Conservation (phyloP, 2,329 filamentous ascomycete genomes). For the Sclerotinia borealis region DNA sequence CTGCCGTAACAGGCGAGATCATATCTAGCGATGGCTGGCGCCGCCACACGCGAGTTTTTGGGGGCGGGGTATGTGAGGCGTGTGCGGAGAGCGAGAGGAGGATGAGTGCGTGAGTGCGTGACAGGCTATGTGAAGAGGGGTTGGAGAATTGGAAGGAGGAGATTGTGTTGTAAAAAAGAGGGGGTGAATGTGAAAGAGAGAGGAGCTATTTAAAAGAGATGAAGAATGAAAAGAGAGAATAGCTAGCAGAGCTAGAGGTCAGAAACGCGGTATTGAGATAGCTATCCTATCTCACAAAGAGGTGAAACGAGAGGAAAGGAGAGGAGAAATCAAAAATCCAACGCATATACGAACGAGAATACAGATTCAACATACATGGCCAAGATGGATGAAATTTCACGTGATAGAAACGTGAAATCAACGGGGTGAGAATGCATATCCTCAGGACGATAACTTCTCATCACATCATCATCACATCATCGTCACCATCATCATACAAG, state of each 20-base stretch:
- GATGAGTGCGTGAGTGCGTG: conserved; percentile 21
- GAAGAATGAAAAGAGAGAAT: not conserved
- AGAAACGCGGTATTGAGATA: not conserved
- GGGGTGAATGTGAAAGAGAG: too few species aligned
- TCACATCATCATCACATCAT: not conserved
- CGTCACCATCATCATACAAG: not conserved
- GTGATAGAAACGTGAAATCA: not conserved
- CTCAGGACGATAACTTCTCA: not conserved
- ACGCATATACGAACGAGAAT: too few species aligned
- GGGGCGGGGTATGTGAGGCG: conserved; percentile 29
- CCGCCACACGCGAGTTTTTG: conserved; percentile 30
- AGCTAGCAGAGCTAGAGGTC: not conserved
- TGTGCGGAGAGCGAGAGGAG: conserved; percentile 27
- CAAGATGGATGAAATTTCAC: not conserved
- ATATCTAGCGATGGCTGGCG: conserved; percentile 26
- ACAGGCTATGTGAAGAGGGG: conserved; percentile 12
- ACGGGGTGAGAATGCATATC: not conserved
- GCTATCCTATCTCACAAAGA: too few species aligned
- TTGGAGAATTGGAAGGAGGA: not conserved
- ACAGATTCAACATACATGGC: too few species aligned
- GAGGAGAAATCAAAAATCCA: too few species aligned
- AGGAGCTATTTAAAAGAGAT: too few species aligned
- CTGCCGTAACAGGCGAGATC: conserved; percentile 23
- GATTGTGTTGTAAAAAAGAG: not conserved
- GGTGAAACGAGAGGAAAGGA: too few species aligned